Base-by-base conservation (phyloP, 2,329 filamentous ascomycete species). In the Trichophyton verrucosum region DNA sequence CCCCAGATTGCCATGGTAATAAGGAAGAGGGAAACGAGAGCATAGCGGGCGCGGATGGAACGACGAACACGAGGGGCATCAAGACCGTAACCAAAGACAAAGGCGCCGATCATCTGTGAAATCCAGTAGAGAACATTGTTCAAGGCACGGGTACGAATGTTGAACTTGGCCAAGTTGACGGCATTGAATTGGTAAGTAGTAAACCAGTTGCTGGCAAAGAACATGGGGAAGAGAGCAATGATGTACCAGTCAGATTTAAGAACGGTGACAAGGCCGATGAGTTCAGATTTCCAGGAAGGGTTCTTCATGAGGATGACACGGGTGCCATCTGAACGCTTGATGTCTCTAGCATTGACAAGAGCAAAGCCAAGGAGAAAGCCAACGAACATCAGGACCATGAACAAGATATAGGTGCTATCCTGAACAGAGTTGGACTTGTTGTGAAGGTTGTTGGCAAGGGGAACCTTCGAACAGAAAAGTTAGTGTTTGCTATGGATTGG, bases 251-350 rank as follows among this genome's bases (percentile, higher is more conserved):
- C 87, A 30, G 79, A 79, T 58, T 76, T 75, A 61, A 95, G 75
- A 0, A 87, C 90, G 72, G 92, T 81, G 73, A 81, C 86, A 1
- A 96, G 82, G 60, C 91, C 91, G 17, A 81, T 65, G 63, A 95
- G 74, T 75, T 96, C 91, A 2, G 87, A 86, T 69, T 83, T 83
- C 88, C 88, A 95, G 58, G 87, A 88, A 2, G 91, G 91, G 74
- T 95, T 88, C 78, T 94, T 92, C 87, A 92, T 95, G 64, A 91
- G 75, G 64, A 95, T 91, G 70, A 95, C 85, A 62, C 84, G 82
- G 61, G 87, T 87, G 62, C 89, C 89, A 70, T 96, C 89, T 44
- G 81, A 78, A 64, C 91, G 89, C 65, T 89, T 77, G 64, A 96
- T 82, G 60, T 84, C 81, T 66, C 82, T 82, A 38, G 88, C 87